Base-by-base conservation (phyloP, 441 rosid species). In the Dalechampia spathulata region DNA sequence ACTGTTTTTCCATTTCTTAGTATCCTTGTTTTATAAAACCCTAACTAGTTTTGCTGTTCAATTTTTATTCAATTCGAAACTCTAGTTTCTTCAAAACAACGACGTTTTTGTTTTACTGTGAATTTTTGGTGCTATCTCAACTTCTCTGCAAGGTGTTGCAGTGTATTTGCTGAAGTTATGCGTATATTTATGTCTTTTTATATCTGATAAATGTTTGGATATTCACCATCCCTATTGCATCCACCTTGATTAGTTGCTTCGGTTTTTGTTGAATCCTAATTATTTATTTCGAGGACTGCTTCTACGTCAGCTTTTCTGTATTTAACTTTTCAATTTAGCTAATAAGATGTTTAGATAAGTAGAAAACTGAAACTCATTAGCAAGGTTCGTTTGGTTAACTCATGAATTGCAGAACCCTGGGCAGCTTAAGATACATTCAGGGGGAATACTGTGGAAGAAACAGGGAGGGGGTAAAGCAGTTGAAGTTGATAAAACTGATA, bases 381-480 rank as follows among this genome's bases (percentile, higher is more conserved):
- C 45, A 16, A 34, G 52, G 36, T 38, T 23, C 13, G 17, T 62
- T 27, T 55, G 42, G 39, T 44, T 19, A 8, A 42, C 32, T 49
- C 36, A 7, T 69, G 62, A 32, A 16, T 27, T 72, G 79, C 76
- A 92, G 99, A 89, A 89, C 59, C 82, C 90, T 10, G 99, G 99
- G 3, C 90, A 85, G 55, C 81, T 86, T 32, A 92, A 82, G 67
- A 75, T 92, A 13, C 66, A 52, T 66, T 74, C 89, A 0, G 87
- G 94, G 51, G 96, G 96, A 0, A 85, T 93, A 44, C 66, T 67
- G 57, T 93, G 99, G 99, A 92, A 87, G 90, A 92, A 90, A 72
- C 90, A 71, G 72, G 99, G 96, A 22, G 99, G 99, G 57, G 99
- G 97, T 22, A 92, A 89, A 70, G 88, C 90, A 46, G 96, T 89